These are phyloP conservation scores for Bruguiera parviflora DNA, from an alignment of 345 rosid species.

Conservation along the genomic window DNA sequence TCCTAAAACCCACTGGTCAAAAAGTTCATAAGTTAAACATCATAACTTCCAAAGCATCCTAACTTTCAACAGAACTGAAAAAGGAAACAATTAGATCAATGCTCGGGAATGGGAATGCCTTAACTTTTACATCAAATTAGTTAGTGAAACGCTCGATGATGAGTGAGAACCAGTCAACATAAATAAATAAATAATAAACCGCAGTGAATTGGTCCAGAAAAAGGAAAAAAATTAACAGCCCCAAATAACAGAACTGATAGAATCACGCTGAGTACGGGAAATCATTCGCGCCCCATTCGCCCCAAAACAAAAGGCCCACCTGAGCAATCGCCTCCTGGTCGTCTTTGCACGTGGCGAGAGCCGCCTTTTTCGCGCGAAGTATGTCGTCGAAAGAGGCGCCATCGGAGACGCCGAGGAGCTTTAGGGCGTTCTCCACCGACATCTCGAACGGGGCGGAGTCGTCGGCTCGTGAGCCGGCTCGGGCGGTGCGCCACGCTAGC, in stretches of 20 bases:
- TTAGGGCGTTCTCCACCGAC: slow-evolving; percentile 93
- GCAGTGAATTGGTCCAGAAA: too few relatives aligned
- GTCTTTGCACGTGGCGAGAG: slow-evolving; percentile 67
- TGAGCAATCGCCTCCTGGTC: slow-evolving; percentile 74
- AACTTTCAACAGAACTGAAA: too few relatives aligned
- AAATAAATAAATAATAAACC: too few relatives aligned
- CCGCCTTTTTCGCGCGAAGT: slow-evolving; percentile 86
- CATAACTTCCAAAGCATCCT: too few relatives aligned
- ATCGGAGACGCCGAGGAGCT: slow-evolving; percentile 88
- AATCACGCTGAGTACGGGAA: background rate
- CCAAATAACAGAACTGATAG: background rate
- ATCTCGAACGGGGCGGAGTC: slow-evolving; percentile 87
- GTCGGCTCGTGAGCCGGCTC: slow-evolving; percentile 74
- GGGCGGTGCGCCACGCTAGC: slow-evolving; percentile 23
- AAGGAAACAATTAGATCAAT: too few relatives aligned
- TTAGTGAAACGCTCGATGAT: too few relatives aligned
- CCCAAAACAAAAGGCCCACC: slow-evolving; percentile 34
- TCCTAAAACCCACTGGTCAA: background rate
- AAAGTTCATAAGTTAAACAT: too few relatives aligned
- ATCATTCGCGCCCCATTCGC: background rate
- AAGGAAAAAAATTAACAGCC: background rate
- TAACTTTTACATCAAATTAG: too few relatives aligned
- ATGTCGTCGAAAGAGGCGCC: slow-evolving; percentile 87
- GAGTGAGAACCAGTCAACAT: too few relatives aligned
- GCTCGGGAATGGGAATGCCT: too few relatives aligned